phyloP scores from a whole-genome alignment of 176 grass and related monocot genomes.

The Triticum turgidum region DNA sequence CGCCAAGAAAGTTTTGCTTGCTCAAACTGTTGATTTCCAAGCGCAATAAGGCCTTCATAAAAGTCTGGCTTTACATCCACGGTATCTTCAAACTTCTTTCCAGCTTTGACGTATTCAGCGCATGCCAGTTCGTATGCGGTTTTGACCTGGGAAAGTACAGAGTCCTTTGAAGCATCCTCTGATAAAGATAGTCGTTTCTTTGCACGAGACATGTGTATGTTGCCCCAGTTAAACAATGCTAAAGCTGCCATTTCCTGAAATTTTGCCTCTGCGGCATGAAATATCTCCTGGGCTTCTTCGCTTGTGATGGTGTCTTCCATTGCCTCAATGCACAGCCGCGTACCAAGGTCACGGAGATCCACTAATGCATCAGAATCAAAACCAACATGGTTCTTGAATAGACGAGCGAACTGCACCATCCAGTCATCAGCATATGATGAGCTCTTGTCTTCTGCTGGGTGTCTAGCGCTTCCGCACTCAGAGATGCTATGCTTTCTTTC shows the following conservation, averaged over 20 bases:
- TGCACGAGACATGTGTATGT: conserved; percentile 80
- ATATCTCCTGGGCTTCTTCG: conserved; percentile 85
- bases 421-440: conserved; percentile 54
- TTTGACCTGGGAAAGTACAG: conserved; percentile 50
- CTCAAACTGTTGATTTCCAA: conserved; percentile 80
- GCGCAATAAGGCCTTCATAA: conserved; percentile 74
- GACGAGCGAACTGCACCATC: conserved; percentile 75
- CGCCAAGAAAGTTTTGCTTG: conserved; percentile 91
- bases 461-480: conserved; percentile 40
- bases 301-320: conserved; percentile 90
- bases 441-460: conserved; percentile 24
- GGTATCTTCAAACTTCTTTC: conserved; percentile 65
- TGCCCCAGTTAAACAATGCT: conserved; percentile 85
- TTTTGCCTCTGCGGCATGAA: conserved; percentile 63
- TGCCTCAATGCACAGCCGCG: conserved; percentile 67
- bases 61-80: conserved; percentile 81
- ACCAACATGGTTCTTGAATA: conserved; percentile 81
- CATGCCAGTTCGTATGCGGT: conserved; percentile 72
- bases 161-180: conserved; percentile 53
- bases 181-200: conserved; percentile 62
- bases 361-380: conserved; percentile 71
- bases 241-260: conserved; percentile 92
- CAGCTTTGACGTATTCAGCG: conserved; percentile 70
- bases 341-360: conserved; percentile 71
- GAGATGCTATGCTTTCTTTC: conserved; percentile 43